Evolutionary conservation across 2,329 filamentous ascomycete genomes (phyloP), one percentile per base, ranked within the genome.

Genomic region (Aspergillus sergii): DNA sequence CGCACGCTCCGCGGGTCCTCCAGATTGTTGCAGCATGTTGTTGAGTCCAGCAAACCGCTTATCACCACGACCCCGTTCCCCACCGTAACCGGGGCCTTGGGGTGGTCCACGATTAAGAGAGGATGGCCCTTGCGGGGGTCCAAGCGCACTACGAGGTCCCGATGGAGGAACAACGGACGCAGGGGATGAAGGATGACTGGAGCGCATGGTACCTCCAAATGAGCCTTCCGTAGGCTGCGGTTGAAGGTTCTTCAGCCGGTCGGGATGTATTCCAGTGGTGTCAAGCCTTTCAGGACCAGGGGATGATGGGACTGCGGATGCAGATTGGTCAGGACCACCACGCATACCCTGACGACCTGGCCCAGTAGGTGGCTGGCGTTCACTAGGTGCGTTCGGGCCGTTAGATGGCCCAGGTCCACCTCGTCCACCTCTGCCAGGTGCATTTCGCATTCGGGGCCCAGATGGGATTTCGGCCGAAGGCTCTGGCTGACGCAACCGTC

Each of bases 191-290:
- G 67, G 66, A 58, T 64, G 75, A 30, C 69, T 72, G 50, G 69
- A 64, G 59, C 66, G 71, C 57, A 58, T 62, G 57, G 50, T 64
- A 57, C 60, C 68, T n/a, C 57, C 66, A 57, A 68, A 67, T n/a
- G 51, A 45, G 30, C 69, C 68, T 3, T 67, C 65, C 7, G 71
- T 57, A 23, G 70, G 67, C 63, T 75, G 75, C 55, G 74, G 71
- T 62, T 78, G 77, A 39, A 82, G 76, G 43, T 80, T 78, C 46
- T 79, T 81, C 53, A 86, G 72, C 43, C 85, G 80, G 68, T 85
- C 85, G 12, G 85, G 85, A 69, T 87, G 85, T 53, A 87, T 80
- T 36, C 84, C 83, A 26, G 77, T 73, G 19, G 77, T 73, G 41
- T 82, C 79, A 48, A 73, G 66, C 36, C 67, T 70, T 11, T 75